Base-by-base conservation (phyloP, 208 protist species). In the Acanthamoeba castellanii region DNA sequence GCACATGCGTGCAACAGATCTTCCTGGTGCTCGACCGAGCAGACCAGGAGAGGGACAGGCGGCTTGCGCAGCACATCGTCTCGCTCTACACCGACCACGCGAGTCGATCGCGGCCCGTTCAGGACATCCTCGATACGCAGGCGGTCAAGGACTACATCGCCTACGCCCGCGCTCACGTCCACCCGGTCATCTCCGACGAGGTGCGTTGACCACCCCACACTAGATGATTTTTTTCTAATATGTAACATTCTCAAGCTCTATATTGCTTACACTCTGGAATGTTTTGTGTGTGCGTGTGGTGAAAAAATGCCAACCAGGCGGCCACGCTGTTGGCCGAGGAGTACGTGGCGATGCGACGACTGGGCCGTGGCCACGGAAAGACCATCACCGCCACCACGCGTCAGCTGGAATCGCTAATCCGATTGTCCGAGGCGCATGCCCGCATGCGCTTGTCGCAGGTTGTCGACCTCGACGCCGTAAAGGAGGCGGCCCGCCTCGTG, bases 331-430 rank as follows among this genome's bases (percentile, higher is more conserved):
- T 82, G 37, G 32, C 74, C 16, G 74, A 82, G 37, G 74, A 82
- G 74, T 82, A 82, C 30, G 74, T 99, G 37, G 97, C 98, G 55
- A 98, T 99, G 97, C 97, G 99, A 18, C 95, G 96, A 8, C 96
- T 98, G 1, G 98, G 98, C 20, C 98, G 98, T 32, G 98, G 97
- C 94, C 97, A 96, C 42, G 94, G 92, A 7, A 98, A 98, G 55
- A 99, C 99, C 13, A 99, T 99, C 30, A 98, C 99, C 8, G 99
- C 99, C 0, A 99, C 99, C 25, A 97, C 99, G 47, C 97, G 99
- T 52, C 99, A 99, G 97, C 97, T 99, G 0, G 99, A 99, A 96
- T 99, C 99, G 45, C 98, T 99, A 90, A 99, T 99, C 85, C 98
- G 99, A 11, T 97, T 99, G 1, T 95, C 98, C n/a, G 98, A 99